These are phyloP conservation scores for Microcos paniculata DNA, from an alignment of 345 rosid genomes.

Conservation along the genomic window DNA sequence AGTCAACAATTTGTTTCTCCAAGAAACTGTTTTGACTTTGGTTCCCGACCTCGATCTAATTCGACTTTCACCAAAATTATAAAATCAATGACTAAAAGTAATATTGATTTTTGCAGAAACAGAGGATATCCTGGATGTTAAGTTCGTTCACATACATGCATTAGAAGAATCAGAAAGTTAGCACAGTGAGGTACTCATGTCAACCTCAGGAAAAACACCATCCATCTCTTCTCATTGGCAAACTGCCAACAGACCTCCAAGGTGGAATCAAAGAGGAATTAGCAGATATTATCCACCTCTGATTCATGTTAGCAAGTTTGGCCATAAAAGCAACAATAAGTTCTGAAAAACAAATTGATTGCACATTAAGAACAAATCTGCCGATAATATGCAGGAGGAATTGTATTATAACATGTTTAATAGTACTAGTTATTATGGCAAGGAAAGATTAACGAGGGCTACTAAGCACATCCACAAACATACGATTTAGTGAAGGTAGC, in stretches of 20 bases:
- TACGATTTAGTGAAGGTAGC: constrained; percentile 53
- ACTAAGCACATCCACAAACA: constrained; percentile 64
- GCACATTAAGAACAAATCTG: constrained; percentile 22
- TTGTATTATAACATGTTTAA: constrained; percentile 24
- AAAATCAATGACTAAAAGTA: neutral
- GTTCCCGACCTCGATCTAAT: constrained; percentile 11
- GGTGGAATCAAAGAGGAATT: constrained; percentile 11
- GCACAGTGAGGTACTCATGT: neutral
- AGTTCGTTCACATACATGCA: neutral
- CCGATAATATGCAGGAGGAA: constrained; percentile 15
- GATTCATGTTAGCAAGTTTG: constrained; percentile 15
- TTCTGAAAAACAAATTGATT: constrained; percentile 18
- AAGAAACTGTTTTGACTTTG: constrained; percentile 9
- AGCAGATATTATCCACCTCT: constrained; percentile 5
- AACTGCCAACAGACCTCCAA: neutral
- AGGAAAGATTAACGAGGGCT: constrained; percentile 56
- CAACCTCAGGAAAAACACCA: neutral
- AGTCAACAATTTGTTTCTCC: constrained; percentile 3
- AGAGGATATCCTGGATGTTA: neutral
- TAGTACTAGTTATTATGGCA: constrained; percentile 21
- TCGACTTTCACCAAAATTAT: constrained; percentile 1
- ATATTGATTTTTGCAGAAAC: neutral
- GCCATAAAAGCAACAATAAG: constrained; percentile 22
- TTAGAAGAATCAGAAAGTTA: neutral
- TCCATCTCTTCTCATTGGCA: constrained; percentile 13